Evolutionary conservation across 345 rosid genomes (phyloP), one percentile per base, ranked within the genome.

Genomic region (Bruguiera sexangula): DNA sequence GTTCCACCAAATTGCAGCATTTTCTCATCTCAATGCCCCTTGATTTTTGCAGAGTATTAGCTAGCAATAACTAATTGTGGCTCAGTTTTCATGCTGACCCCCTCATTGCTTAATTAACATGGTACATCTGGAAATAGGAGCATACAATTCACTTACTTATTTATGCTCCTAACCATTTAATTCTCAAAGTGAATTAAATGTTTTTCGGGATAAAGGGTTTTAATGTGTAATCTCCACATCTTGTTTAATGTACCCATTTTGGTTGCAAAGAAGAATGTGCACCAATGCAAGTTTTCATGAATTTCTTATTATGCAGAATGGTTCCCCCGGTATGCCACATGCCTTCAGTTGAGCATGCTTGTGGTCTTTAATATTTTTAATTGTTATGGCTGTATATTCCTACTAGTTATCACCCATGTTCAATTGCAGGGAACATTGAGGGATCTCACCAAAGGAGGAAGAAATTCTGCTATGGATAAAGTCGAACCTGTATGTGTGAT

Each of bases 401-500:
- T 32, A 36, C 46, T 71, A 62, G 30, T 65, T 32, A 15, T 8
- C 63, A 65, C 74, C 8, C 22, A 52, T 75, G 48, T 62, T 76
- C 52, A 61, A 34, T 73, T 67, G 73, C 84, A 88, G 93, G 93
- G 93, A 77, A 84, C 87, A 52, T 68, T 88, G 61, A 82, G 93
- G 77, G 87, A 86, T 78, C 87, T 88, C 70, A 84, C 81, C 57
- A 88, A 85, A 78, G 89, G 92, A 61, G 89, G 81, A 68, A 85
- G 85, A 76, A 85, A 63, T 71, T 69, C 75, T 69, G 69, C 85
- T 43, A 13, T 66, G 20, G 88, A 84, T 65, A 84, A 82, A 69
- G 75, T 67, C 39, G 87, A 85, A 56, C 81, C 82, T 55, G 92
- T 88, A 88, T 64, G 81, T 79, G 32, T 60, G 29, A 50, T 29